Evolutionary conservation across 2,329 filamentous ascomycete species (phyloP), one percentile per base, ranked within the genome.

Genomic region (Periconia macrospinosa): DNA sequence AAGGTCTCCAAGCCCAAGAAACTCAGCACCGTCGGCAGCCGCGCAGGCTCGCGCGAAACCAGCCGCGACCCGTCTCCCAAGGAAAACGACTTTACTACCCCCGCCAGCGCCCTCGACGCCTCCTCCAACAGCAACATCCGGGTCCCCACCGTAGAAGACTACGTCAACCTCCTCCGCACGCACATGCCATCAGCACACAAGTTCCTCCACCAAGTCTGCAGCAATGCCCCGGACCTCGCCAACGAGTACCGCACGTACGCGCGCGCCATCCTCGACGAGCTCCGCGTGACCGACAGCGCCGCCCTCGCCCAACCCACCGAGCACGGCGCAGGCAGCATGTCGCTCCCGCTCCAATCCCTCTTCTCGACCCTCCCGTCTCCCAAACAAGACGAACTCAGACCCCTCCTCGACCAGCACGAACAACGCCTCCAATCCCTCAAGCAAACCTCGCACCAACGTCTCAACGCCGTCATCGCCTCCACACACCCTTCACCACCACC

Each of bases 181-280:
- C 87, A 92, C 62, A 81, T 85, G 37, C 76, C 78, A 1, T 78
- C 86, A 2, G 74, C 85, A 44, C 90, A 91, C 74, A 84, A 81
- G 48, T 92, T 89, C 77, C 68, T 92, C 2, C 88, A 92, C 59
- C 84, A 88, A 50, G 78, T 90, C 10, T 83, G 83, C 3, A 83
- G 82, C 58, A 86, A 87, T 30, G 89, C 88, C 30, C 86, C 87
- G 0, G 85, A 87, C 1, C 76, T 91, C 5, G 81, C 82, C 50
- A 77, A 80, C 3, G 81, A 83, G 55, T 87, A 89, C 74, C 77
- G 79, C 14, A 75, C 74, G 0, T 92, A 88, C 79, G 82, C 82
- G 0, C 83, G 85, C 35, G 75, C 80, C 5, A 81, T 82, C 1
- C 77, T 85, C 15, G 73, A 77, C 10, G 79, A 83, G 41, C 91